Base-by-base conservation (phyloP, 208 protist genomes). In the Porcisia deanei region DNA sequence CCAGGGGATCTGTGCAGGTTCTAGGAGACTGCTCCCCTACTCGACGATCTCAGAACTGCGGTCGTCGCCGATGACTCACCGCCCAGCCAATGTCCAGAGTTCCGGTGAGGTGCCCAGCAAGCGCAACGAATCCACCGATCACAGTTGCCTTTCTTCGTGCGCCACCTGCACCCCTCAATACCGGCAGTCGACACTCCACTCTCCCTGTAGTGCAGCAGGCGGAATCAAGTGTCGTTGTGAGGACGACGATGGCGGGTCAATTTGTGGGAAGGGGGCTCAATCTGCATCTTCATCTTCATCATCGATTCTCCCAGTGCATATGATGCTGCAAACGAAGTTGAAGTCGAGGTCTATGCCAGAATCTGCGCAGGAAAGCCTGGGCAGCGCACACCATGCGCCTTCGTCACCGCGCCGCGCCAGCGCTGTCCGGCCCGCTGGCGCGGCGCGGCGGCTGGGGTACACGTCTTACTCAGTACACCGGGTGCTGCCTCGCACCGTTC, bases 381-480 rank as follows among this genome's bases (percentile, higher is more conserved):
- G 8, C 16, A 10, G 47, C 20, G 66, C 22, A 6, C 30, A 45
- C 66, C 47, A 37, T 16, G 47, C 47, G 30, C 9, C 30, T 2
- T 25, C 12, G 20, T 57, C 47, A 9, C 66, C 2, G 25, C 30
- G 66, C 18, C 22, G n/a, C 66, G 12, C 47, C 47, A 6, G 47
- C 25, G 30, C 14, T 47, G 20, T 69, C 9, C 41, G 12, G 3
- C 14, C 12, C 45, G 4, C 65, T 9, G 18, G 39, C 16, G 18
- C 18, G 37, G 20, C 14, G 63, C 18, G 8, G 39, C 41, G 14
- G 63, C 47, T 18, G 3, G 16, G 20, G 25, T n/a, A 37, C 25
- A 57, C 66, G 6, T 39, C 72, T 20, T 82, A 82, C 66, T 59
- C 74, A n/a, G 58, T 82, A n/a, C 77, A 82, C 67, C 66, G 54